Evolutionary conservation across 106 monocot genomes (phyloP), one percentile per base, ranked within the genome.

Genomic region (Chionographis japonica): DNA sequence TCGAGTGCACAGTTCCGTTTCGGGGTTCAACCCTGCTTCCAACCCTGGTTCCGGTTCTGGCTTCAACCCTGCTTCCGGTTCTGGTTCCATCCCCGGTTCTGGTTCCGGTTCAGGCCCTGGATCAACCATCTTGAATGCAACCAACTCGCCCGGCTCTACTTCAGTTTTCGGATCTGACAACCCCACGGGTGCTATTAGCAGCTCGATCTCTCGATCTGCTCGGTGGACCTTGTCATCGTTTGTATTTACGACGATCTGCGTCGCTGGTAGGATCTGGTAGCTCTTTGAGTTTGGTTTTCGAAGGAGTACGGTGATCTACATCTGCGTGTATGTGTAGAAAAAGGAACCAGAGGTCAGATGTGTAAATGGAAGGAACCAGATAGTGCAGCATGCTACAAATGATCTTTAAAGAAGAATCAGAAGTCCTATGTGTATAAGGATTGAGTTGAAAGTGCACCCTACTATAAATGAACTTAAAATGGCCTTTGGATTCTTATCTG

Each of bases 111-210:
- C 65, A 2, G 70, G 83, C 35, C 52, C 77, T 6, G 85, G 85
- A 11, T 67, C 87, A 13, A 62, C 81, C 1, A 80, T 80, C 27
- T 60, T 84, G 35, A 88, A 84, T 42, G 55, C 68, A 8, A 81
- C 70, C 66, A 70, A 27, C 42, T 69, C 76, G 12, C 60, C 35
- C n/a, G 74, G 81, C 40, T 81, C 78, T 10, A 78, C 52, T 20
- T 69, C 90, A 10, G 82, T 80, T 20, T 94, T 78, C 42, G 87
- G 87, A 12, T 76, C 84, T 3, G 76, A 72, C 37, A 80, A 52
- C 57, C 85, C 90, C 2, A 76, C 74, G 37, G 65, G 83, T 55
- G 39, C 73, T 14, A 65, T 56, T 40, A 60, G 60, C 78, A 52
- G 57, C 37, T 61, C 80, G 13, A 43, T 75, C 55, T 50, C 61